Conservation (phyloP, 129 eudicot species). For the Lactuca sativa region DNA sequence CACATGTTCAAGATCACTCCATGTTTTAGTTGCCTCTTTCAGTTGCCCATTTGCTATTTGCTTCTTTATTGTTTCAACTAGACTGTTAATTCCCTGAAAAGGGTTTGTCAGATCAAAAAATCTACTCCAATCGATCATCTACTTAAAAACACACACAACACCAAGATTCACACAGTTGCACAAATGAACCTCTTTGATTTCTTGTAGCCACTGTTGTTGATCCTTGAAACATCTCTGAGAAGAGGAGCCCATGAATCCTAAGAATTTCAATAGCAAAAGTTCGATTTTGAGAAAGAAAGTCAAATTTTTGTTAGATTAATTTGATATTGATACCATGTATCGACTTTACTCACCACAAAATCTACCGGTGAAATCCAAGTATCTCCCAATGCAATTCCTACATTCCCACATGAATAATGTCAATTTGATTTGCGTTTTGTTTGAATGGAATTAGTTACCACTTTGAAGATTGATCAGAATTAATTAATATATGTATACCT, state of each 20-base stretch:
- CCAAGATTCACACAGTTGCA: slow-evolving; percentile 21
- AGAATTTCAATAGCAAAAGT: slow-evolving; percentile 13
- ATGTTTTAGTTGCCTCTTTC: slow-evolving; percentile 41
- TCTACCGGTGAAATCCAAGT: slow-evolving; percentile 62
- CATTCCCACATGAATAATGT: slow-evolving; percentile 21
- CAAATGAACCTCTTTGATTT: slow-evolving; percentile 40
- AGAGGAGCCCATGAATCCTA: slow-evolving; percentile 59
- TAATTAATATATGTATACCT: slow-evolving; percentile 14
- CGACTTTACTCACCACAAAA: slow-evolving; percentile 45
- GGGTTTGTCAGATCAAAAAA: slow-evolving; percentile 27
- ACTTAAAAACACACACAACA: slow-evolving; percentile 25
- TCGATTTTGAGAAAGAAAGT: background rate
- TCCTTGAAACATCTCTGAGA: slow-evolving; percentile 49
- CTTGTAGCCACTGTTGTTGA: slow-evolving; percentile 34
- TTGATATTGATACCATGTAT: background rate
- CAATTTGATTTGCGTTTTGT: background rate
- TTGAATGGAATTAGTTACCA: background rate
- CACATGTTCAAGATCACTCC: slow-evolving; percentile 42
- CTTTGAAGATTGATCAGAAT: background rate
- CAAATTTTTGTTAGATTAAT: too few species aligned
- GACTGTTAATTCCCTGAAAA: slow-evolving; percentile 33
- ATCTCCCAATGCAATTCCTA: slow-evolving; percentile 63
- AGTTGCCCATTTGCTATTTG: slow-evolving; percentile 42
- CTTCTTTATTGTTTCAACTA: slow-evolving; percentile 43
- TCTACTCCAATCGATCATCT: background rate